phyloP scores from a whole-genome alignment of 225 moss, liverwort and hornwort species.

The Polytrichum formosum region DNA sequence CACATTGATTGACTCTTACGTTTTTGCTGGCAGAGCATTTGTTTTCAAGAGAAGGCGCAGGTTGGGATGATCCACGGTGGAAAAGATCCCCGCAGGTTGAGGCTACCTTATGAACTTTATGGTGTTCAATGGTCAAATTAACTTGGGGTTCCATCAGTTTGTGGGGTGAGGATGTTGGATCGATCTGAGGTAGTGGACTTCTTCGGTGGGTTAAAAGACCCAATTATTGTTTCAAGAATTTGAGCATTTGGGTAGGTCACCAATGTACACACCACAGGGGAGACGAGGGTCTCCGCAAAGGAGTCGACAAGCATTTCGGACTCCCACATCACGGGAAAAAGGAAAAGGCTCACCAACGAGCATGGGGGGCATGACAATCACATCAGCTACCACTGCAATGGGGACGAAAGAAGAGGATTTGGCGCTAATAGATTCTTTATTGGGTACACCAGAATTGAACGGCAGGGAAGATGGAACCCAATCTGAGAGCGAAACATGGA shows the following conservation, averaged over 20 bases:
- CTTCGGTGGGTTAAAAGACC: background rate
- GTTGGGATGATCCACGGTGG: too few relatives aligned
- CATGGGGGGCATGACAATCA: constrained; percentile 31
- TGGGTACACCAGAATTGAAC: constrained; percentile 54
- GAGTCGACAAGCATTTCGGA: constrained; percentile 34
- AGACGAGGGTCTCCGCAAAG: constrained; percentile 57
- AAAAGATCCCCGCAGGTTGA: too few relatives aligned
- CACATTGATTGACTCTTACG: too few relatives aligned
- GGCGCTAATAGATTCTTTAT: constrained; percentile 45
- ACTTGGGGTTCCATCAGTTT: constrained; percentile 13
- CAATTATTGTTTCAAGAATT: background rate
- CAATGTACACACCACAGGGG: constrained; percentile 58
- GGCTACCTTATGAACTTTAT: background rate
- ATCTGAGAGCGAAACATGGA: constrained; percentile 86
- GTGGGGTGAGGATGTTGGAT: constrained; percentile 9
- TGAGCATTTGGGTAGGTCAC: constrained; percentile 18
- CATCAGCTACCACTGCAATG: constrained; percentile 19
- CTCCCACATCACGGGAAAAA: constrained; percentile 44
- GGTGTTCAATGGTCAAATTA: constrained; percentile 30
- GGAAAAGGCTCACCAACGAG: constrained; percentile 36
- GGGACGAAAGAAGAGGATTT: constrained; percentile 32
- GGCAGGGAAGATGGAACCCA: constrained; percentile 48
- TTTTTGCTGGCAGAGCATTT: too few relatives aligned
- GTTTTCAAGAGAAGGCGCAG: too few relatives aligned
- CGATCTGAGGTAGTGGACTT: constrained; percentile 19